Conservation (phyloP, 108 stramenopile genomes). For the Phaeodactylum tricornutum region DNA sequence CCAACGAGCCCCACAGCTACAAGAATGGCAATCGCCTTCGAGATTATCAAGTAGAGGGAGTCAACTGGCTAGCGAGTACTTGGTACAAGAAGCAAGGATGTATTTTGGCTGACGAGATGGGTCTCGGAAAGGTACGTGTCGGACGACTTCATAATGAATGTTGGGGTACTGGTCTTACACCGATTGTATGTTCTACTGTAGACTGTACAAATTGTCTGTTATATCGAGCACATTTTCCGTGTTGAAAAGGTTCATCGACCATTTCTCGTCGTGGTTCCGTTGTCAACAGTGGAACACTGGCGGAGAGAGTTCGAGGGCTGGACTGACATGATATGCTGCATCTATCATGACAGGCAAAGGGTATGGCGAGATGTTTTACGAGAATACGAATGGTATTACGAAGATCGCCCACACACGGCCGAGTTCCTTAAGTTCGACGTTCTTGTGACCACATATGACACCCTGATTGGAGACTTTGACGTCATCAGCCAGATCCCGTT, state of each 20-base stretch:
- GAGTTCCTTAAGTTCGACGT: constrained; percentile 94
- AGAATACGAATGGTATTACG: constrained; percentile 97
- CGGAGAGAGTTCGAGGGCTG: constrained; percentile 94
- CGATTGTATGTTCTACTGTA: constrained; percentile 23
- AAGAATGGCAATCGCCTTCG: constrained; percentile 76
- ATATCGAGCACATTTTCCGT: constrained; percentile 87
- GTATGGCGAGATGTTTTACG: constrained; percentile 95
- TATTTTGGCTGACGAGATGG: constrained; percentile 95
- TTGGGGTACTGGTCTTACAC: background rate
- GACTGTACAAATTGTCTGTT: constrained; percentile 91
- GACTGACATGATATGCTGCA: constrained; percentile 93
- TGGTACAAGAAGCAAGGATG: constrained; percentile 85
- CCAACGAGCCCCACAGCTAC: constrained; percentile 68
- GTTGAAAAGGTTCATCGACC: constrained; percentile 90
- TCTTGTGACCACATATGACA: constrained; percentile 91
- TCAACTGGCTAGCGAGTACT: constrained; percentile 93
- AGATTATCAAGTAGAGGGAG: constrained; percentile 93
- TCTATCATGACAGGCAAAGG: constrained; percentile 92
- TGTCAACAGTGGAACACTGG: constrained; percentile 98
- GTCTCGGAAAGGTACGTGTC: constrained; percentile 52
- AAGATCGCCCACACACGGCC: constrained; percentile 90
- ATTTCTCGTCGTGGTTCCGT: constrained; percentile 92
- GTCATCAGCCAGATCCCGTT: constrained; percentile 84
- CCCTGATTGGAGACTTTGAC: constrained; percentile 83
- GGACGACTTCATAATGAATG: background rate